phyloP scores from a whole-genome alignment of 2,329 filamentous ascomycete species.

The Cladobotryum protrusum region DNA sequence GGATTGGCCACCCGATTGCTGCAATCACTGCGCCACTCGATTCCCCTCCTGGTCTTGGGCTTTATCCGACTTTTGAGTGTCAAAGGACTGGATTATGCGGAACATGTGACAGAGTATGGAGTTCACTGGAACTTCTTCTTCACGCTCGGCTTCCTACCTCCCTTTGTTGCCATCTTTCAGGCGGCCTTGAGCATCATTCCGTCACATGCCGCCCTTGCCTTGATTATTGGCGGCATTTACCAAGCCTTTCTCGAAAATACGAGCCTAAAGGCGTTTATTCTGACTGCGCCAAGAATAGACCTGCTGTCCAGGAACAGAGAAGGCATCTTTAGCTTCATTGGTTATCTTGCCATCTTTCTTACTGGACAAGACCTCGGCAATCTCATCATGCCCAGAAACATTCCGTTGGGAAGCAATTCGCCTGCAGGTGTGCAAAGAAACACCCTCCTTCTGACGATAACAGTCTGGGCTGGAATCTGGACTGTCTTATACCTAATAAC shows the following conservation, averaged over 20 bases:
- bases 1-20: conserved; percentile 54
- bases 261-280: conserved; percentile 71
- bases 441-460: conserved; percentile 57
- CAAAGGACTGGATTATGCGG: conserved; percentile 91
- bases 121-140: conserved; percentile 99
- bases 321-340: conserved; percentile 89
- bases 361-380: conserved; percentile 80
- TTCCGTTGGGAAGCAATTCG: conserved; percentile 37
- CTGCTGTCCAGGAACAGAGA: conserved; percentile 87
- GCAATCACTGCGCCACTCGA: conserved; percentile 67
- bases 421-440: conserved; percentile 43
- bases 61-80: conserved; percentile 77
- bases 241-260: conserved; percentile 72
- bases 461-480: conserved; percentile 63
- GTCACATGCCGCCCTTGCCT: conserved; percentile 68
- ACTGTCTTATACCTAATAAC: conserved; percentile 60
- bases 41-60: conserved; percentile 76
- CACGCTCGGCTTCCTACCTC: conserved; percentile 80
- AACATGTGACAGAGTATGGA: conserved; percentile 95
- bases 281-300: conserved; percentile 72
- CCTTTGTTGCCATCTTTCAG: conserved; percentile 81
- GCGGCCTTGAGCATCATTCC: conserved; percentile 62
- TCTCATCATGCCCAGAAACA: conserved; percentile 61
- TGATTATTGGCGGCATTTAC: conserved; percentile 64
- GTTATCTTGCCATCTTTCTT: conserved; percentile 92